Evolutionary conservation across 2,329 filamentous ascomycete genomes (phyloP), one percentile per base, ranked within the genome.

Genomic region (Tolypocladium album): DNA sequence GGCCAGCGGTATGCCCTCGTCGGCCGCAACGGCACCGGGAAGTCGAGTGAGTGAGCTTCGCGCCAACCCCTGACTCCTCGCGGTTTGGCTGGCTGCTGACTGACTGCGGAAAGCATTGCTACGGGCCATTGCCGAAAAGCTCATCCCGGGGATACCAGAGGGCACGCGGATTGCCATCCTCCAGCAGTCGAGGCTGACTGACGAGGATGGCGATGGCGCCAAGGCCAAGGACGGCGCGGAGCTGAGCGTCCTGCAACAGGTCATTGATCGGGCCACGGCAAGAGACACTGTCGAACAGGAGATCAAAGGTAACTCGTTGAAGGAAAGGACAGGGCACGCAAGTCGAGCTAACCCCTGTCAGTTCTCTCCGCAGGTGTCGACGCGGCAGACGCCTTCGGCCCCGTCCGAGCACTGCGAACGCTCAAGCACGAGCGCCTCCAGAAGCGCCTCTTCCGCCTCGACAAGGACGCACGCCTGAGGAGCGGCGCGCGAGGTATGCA

Each of bases 1-100:
- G 87, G 88, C 0, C 79, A 85, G 55, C 81, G 88, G 62, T 95
- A 95, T 77, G 90, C 89, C 0, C 77, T 95, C 1, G 78, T 93
- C 24, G 91, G 90, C 0, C 81, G 89, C 8, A 95, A 95, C 72
- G 90, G 90, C 0, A 88, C 86, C 2, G 91, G 90, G 7, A 95
- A 95, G 69, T 92, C 89, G 4, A 93, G 86, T 88, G 4, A 93
- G 86, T 88, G 72, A 71, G 80, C 68, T 17, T 7, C 34, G 9
- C 27, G 17, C 24, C 17, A 20, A 17, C 20, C 3, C 27, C 13
- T 6, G 15, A 24, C 27, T 34, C 15, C 27, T 8, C 24, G 24
- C 22, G n/a, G 3, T 20, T 43, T 27, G 53, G n/a, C 40, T 45
- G 34, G 7, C 34, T 4, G 5, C 31, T 52, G 31, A n/a, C 22